A percentile compares a stretch with the other conserved stretches of the same genome.
Conservation (phyloP, 306 rosid genomes). For the Senna siamea region DNA sequence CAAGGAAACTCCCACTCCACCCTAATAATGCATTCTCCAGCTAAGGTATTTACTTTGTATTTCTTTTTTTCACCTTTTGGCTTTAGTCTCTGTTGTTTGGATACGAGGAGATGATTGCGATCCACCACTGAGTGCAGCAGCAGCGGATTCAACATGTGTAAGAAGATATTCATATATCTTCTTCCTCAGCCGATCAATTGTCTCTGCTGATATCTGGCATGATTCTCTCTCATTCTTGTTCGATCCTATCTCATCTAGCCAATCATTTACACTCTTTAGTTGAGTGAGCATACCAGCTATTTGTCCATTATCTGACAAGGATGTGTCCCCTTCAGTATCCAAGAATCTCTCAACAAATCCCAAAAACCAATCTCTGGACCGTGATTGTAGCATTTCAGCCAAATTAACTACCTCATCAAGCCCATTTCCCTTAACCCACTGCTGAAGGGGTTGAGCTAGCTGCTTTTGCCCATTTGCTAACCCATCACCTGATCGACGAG, state of each 20-base stretch:
- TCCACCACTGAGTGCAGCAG: slow-evolving; percentile 85
- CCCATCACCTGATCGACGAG: slow-evolving; percentile 62
- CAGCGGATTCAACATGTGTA: slow-evolving; percentile 96
- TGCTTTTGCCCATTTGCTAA: slow-evolving; percentile 57
- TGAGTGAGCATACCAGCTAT: slow-evolving; percentile 91
- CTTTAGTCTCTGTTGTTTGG: slow-evolving; percentile 57
- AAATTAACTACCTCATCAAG: slow-evolving; percentile 68
- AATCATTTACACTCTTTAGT: slow-evolving; percentile 92
- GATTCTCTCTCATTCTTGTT: slow-evolving; percentile 57
- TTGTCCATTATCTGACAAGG: slow-evolving; percentile 82
- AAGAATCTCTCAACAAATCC: slow-evolving; percentile 86
- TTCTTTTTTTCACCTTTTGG: slow-evolving; percentile 57
- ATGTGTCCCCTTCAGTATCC: slow-evolving; percentile 74
- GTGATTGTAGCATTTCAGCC: slow-evolving; percentile 67
- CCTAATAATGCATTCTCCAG: slow-evolving; percentile 37
- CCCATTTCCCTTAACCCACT: slow-evolving; percentile 79
- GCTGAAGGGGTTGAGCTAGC: slow-evolving; percentile 59
- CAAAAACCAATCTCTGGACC: slow-evolving; percentile 88
- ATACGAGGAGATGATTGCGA: slow-evolving; percentile 56
- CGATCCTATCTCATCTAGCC: slow-evolving; percentile 81
- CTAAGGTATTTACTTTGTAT: slow-evolving; percentile 23
- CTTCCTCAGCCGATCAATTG: slow-evolving; percentile 81
- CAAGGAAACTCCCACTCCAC: slow-evolving; percentile 32
- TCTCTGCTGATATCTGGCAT: slow-evolving; percentile 60
- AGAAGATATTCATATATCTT: slow-evolving; percentile 97